These are phyloP conservation scores for Syncephalastrum racemosum DNA, from an alignment of 371 early-diverging fungal genomes.

Conservation along the genomic window DNA sequence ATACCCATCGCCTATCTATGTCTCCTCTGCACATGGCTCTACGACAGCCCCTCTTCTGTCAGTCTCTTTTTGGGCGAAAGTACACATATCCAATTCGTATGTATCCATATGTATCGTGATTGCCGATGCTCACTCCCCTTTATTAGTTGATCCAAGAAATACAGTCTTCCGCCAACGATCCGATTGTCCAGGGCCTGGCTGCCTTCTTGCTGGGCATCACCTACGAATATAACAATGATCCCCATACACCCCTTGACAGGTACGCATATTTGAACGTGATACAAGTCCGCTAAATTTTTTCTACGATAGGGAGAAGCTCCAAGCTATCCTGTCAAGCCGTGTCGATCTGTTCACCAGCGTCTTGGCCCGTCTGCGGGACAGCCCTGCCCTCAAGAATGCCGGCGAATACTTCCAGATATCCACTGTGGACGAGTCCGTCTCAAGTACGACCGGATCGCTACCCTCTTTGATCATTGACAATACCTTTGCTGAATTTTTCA, in stretches of 20 bases:
- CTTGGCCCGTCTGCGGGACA: conserved; percentile 82
- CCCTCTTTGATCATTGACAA: conserved; percentile 74
- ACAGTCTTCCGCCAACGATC: conserved; percentile 79
- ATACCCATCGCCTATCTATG: conserved; percentile 73
- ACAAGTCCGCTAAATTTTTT: neutral
- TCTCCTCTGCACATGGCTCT: conserved; percentile 80
- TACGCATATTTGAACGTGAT: conserved; percentile 15
- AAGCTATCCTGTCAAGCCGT: conserved; percentile 80
- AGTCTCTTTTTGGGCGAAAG: conserved; percentile 85
- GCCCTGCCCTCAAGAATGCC: conserved; percentile 74
- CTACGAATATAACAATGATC: conserved; percentile 85
- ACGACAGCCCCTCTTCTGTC: conserved; percentile 75
- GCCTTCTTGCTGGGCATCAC: conserved; percentile 86
- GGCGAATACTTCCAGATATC: conserved; percentile 61
- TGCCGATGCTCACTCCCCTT: neutral
- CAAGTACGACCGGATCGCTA: conserved; percentile 43
- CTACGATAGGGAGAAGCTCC: conserved; percentile 67
- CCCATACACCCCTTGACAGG: conserved; percentile 67
- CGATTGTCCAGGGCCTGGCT: conserved; percentile 85
- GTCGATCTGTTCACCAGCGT: conserved; percentile 85
- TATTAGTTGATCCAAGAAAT: conserved; percentile 82
- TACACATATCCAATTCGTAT: conserved; percentile 86
- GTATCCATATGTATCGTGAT: conserved; percentile 8
- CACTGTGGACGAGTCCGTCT: conserved; percentile 43
- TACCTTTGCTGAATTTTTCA: conserved; percentile 82